Evolutionary conservation across 805 yeast species (phyloP), one percentile per base, ranked within the genome.

Genomic region (Wickerhamiella vanderwaltii): DNA sequence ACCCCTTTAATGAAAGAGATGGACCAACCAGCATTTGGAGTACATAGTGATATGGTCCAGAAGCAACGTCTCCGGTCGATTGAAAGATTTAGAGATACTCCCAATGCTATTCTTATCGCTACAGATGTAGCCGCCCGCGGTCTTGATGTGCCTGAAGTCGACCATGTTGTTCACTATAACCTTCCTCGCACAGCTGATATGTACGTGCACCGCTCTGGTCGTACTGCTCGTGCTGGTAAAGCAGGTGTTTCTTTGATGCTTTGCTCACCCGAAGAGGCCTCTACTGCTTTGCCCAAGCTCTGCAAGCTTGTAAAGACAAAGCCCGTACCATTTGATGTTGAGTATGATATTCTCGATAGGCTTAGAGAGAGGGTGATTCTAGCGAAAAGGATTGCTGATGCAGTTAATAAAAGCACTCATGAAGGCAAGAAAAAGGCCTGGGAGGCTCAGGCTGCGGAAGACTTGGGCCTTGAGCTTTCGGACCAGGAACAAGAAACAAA

Each of bases 71-170:
- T 91, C 51, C 71, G 87, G 51, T 74, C 88, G 2, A 64, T 91
- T 52, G 98, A 91, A 62, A 71, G 79, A 47, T 88, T 86, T 66
- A 73, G 70, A 49, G 58, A 45, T 1, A 55, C 55, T 17, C 60
- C 63, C 5, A 62, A 67, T 36, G 70, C 72, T 17, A 69, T 87
- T 2, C 66, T 91, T 43, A 72, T 91, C 41, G 95, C 96, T 1
- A 85, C 97, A 3, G 98, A 91, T 62, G 97, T 91, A 35, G 98
- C 98, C 2, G 98, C 98, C 3, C 75, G 98, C 67, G 98, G 98
- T 46, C 69, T 91, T 46, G 98, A 91, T 67, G 85, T 91, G 42
- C 80, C 94, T 2, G 73, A 72, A 35, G 87, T 91, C 39, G 79
- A 86, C 52, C 97, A 91, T 60, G 97, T 91, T 37, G 82, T 88